Evolutionary conservation across 495 filamentous ascomycete species (phyloP).

Genomic region (Penicillium dipodomyicola): DNA sequence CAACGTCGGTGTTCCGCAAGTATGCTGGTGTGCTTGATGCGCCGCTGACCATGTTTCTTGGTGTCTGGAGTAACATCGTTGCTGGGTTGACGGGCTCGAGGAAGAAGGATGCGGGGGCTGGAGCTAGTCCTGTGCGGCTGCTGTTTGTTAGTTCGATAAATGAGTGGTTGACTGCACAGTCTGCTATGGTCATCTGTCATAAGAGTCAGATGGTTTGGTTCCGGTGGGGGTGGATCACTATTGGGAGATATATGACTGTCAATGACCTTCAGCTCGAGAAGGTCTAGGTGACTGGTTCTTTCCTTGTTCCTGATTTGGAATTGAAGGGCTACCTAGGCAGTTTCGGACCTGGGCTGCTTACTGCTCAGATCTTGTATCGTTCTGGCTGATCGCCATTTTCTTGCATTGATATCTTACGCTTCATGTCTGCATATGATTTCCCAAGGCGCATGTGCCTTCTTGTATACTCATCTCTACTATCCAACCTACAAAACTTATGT

Average conservation of each 20-base stretch:
- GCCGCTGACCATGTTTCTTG: constrained; percentile 56
- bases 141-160: constrained; percentile 66
- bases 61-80: constrained; percentile 39
- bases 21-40: constrained; percentile 76
- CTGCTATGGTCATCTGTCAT: constrained; percentile 84
- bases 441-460: neutral
- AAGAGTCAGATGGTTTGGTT: constrained; percentile 99
- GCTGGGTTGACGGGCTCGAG: constrained; percentile 30
- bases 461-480: constrained; percentile 7
- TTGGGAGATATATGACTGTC: constrained; percentile 92
- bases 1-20: constrained; percentile 69
- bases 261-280: constrained; percentile 80
- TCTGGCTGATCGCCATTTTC: neutral
- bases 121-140: constrained; percentile 46
- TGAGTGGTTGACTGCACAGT: constrained; percentile 65
- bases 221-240: constrained; percentile 88
- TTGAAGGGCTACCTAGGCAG: neutral
- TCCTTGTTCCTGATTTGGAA: constrained; percentile 1
- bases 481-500: neutral
- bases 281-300: constrained; percentile 19
- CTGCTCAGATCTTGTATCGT: neutral
- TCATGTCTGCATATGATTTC: constrained; percentile 9
- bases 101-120: constrained; percentile 31
- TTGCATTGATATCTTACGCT: constrained; percentile 7
- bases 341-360: neutral